phyloP scores from a whole-genome alignment of 345 rosid species.

The Acer saccharum region DNA sequence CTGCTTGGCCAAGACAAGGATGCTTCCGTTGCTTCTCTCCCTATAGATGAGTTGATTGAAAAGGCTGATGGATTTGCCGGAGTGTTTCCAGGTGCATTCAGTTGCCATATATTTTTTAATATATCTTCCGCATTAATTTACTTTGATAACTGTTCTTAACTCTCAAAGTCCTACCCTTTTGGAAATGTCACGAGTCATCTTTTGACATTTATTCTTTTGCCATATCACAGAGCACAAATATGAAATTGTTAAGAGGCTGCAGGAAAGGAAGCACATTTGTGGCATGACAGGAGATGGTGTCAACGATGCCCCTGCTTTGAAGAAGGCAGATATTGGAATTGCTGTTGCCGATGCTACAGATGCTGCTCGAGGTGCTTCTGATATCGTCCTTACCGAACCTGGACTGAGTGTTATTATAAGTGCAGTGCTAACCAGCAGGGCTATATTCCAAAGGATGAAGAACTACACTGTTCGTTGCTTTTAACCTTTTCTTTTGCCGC shows the following conservation, averaged over 20 bases:
- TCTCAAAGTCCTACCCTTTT: neutral
- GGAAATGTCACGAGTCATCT: neutral
- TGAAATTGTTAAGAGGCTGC: constrained; percentile 84
- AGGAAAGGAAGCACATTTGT: constrained; percentile 86
- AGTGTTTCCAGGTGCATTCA: constrained; percentile 75
- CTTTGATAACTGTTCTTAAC: neutral
- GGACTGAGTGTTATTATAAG: constrained; percentile 91
- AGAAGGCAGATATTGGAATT: constrained; percentile 96
- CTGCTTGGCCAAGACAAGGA: constrained; percentile 85
- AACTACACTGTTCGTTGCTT: constrained; percentile 75
- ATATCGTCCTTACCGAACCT: constrained; percentile 94
- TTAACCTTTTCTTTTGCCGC: neutral
- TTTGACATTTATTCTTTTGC: constrained; percentile 10
- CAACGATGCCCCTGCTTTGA: constrained; percentile 91
- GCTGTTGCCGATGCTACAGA: constrained; percentile 97
- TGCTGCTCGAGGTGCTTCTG: constrained; percentile 94
- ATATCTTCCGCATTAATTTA: neutral
- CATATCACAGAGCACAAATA: constrained; percentile 72
- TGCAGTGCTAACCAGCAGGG: constrained; percentile 90
- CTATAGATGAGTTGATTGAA: constrained; percentile 88
- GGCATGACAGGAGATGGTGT: constrained; percentile 99
- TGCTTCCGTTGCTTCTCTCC: constrained; percentile 73
- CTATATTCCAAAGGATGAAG: constrained; percentile 97
- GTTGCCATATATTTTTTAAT: neutral
- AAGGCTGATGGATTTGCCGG: constrained; percentile 97